Base-by-base conservation (phyloP, 1,139 yeast genomes). In the Hemisphaericaspora xylofermentans region DNA sequence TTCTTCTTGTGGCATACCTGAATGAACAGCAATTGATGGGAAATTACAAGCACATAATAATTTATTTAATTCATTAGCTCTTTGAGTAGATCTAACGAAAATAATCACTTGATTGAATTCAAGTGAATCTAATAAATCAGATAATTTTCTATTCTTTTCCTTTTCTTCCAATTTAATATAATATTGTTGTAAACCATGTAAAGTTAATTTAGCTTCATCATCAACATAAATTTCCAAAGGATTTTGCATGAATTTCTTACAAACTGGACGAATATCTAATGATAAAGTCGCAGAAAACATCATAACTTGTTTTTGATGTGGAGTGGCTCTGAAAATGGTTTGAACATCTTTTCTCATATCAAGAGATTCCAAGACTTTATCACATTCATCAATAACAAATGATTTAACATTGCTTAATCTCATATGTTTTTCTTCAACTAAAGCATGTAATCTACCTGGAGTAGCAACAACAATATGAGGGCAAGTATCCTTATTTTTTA, bases 311-410 rank as follows among this genome's bases (percentile, higher is more conserved):
- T 93, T 93, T 66, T 93, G 96, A 70, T 88, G 95, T 51, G 98
- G 98, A 42, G 98, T 93, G 47, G 88, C 88, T 67, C 97, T 85
- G 83, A 93, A 93, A 52, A 93, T 88, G 64, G 91, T 98, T 74
- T 93, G 98, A 44, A 93, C 97, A 61, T 93, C 98, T 67, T 96
- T 85, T 77, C 98, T 86, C 98, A 93, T 93, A 60, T 86, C 95
- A 58, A 87, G 67, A 45, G 82, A 76, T 71, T 93, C 98, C 64
- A 93, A 80, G 46, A 93, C 98, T 74, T 89, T 89, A 76, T 93
- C 98, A 82, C 98, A 93, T 75, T 93, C 98, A 66, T 93, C 98
- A 61, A 93, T 84, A 48, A 93, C 97, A 61, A 93, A 93, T 50
- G 93, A 87, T 77, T 91, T 93, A 62, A 93, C 88, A 64, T 88